Evolutionary conservation across 805 yeast genomes (phyloP).

Genomic region (Metschnikowia hibisci): DNA sequence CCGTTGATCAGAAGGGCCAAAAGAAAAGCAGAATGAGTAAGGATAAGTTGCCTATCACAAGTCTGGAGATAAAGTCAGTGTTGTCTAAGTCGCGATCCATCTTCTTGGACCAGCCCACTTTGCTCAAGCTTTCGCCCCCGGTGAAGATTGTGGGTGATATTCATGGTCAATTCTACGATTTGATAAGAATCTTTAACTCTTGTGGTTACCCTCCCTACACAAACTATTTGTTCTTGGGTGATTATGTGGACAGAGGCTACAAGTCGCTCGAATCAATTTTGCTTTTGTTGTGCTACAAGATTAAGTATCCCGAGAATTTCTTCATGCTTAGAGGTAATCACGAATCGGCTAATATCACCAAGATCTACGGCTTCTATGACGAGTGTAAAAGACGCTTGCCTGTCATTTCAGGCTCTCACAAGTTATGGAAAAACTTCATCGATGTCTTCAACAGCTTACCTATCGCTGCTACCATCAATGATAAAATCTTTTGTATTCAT

Average conservation of each 20-base stretch:
- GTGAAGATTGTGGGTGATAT: conserved; percentile 83
- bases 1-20: conserved; percentile 36
- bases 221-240: conserved; percentile 55
- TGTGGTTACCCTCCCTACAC: conserved; percentile 59
- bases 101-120: conserved; percentile 60
- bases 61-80: conserved; percentile 53
- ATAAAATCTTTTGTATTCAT: conserved; percentile 56
- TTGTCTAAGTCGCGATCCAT: conserved; percentile 57
- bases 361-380: conserved; percentile 58
- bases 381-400: conserved; percentile 54
- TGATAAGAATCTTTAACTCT: conserved; percentile 51
- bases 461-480: conserved; percentile 58
- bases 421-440: conserved; percentile 49
- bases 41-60: conserved; percentile 48
- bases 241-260: conserved; percentile 57
- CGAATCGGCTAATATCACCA: conserved; percentile 56
- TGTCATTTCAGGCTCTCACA: conserved; percentile 24
- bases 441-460: conserved; percentile 59
- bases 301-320: conserved; percentile 58
- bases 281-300: conserved; percentile 49
- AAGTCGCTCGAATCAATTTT: conserved; percentile 55
- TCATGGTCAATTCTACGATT: conserved; percentile 62
- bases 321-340: conserved; percentile 60
- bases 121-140: conserved; percentile 67
- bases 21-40: conserved; percentile 23